Conservation (phyloP, 345 rosid genomes). For the Draba incana region DNA sequence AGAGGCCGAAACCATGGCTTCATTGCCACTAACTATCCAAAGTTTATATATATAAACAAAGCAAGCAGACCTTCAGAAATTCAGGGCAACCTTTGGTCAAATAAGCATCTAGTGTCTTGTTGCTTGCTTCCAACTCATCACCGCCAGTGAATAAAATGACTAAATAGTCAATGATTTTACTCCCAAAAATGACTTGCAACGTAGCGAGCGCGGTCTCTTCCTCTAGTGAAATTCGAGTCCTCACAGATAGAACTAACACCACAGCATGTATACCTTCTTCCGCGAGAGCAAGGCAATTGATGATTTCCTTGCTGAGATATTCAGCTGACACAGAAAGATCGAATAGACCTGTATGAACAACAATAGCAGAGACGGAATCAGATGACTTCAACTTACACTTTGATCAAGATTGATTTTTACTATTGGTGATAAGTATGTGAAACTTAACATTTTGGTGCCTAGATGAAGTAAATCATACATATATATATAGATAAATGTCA, state of each 20-base stretch:
- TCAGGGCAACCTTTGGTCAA: slow-evolving; percentile 63
- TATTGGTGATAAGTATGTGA: no score
- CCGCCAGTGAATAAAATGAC: slow-evolving; percentile 87
- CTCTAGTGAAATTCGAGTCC: slow-evolving; percentile 65
- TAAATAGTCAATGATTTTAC: slow-evolving; percentile 62
- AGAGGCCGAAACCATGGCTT: no score
- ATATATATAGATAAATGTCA: no score
- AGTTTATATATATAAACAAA: no score
- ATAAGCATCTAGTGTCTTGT: slow-evolving; percentile 66
- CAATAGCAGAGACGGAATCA: neutral
- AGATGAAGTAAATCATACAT: no score
- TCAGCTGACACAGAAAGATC: slow-evolving; percentile 65
- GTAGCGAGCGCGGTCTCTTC: slow-evolving; percentile 66
- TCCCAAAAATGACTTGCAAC: slow-evolving; percentile 70
- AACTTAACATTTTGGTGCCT: no score
- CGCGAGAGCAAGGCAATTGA: slow-evolving; percentile 67
- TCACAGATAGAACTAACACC: slow-evolving; percentile 64
- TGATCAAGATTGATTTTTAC: no score
- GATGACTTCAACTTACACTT: no score
- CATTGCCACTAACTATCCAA: no score
- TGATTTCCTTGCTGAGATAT: slow-evolving; percentile 70
- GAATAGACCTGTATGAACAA: neutral
- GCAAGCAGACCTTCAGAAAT: slow-evolving; percentile 52
- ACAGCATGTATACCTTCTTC: slow-evolving; percentile 81
- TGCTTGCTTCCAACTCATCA: slow-evolving; percentile 70